phyloP scores from a whole-genome alignment of 305 asterid genomes.

The Petunia hybrid region DNA sequence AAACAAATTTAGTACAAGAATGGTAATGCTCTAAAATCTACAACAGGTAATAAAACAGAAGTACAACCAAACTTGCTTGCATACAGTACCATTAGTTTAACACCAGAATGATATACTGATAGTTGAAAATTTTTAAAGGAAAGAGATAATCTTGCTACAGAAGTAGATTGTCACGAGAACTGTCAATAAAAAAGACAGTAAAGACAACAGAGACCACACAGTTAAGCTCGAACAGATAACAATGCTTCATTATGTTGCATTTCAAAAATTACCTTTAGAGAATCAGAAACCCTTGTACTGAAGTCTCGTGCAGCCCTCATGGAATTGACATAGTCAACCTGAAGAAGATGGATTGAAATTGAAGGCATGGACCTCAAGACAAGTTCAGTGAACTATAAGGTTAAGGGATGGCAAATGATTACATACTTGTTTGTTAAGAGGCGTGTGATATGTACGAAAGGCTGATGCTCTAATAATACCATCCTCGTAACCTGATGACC shows the following conservation, averaged over 20 bases:
- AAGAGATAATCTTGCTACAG: conserved; percentile 12
- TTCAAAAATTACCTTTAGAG: conserved; percentile 68
- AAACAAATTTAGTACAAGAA: background rate
- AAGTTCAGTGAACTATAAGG: conserved; percentile 21
- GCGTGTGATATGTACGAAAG: conserved; percentile 95
- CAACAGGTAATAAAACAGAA: background rate
- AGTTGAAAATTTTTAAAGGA: conserved; percentile 19
- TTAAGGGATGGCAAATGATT: conserved; percentile 15
- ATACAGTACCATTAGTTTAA: conserved; percentile 12
- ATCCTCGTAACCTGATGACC: conserved; percentile 68
- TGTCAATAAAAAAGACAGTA: background rate
- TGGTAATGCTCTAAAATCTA: background rate
- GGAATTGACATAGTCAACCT: conserved; percentile 91
- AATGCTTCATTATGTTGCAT: conserved; percentile 14
- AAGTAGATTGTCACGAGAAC: background rate
- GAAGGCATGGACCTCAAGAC: conserved; percentile 14
- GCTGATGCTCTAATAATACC: conserved; percentile 89
- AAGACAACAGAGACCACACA: conserved; percentile 21
- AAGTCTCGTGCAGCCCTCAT: conserved; percentile 98
- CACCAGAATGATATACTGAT: background rate
- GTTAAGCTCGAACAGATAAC: conserved; percentile 23
- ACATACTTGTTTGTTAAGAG: conserved; percentile 89
- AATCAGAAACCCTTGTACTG: conserved; percentile 76
- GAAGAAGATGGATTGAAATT: conserved; percentile 34
- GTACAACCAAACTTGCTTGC: conserved; percentile 10